These are phyloP conservation scores for Leccinum arenicola DNA, from an alignment of 768 basidiomycete genomes.

Conservation along the genomic window DNA sequence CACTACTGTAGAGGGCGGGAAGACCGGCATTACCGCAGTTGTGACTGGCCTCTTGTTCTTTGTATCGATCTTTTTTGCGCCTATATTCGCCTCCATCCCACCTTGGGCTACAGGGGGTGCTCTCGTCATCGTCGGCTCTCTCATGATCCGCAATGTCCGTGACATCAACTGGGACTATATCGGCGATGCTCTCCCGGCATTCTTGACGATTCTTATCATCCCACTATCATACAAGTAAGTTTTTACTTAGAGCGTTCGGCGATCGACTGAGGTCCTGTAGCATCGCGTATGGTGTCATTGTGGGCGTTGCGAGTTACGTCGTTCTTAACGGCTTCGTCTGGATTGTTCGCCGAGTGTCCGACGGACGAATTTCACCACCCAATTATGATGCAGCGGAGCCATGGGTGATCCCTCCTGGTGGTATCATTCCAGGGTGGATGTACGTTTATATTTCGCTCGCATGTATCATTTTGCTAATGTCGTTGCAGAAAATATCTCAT, in stretches of 20 bases:
- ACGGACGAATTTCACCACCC: constrained; percentile 62
- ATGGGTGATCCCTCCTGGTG: constrained; percentile 72
- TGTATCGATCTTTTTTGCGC: constrained; percentile 82
- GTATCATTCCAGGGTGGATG: constrained; percentile 70
- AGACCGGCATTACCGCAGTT: constrained; percentile 81
- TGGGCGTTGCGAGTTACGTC: constrained; percentile 69
- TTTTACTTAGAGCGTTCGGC: not conserved
- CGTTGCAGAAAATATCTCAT: constrained; percentile 26
- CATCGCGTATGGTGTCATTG: constrained; percentile 88
- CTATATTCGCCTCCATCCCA: constrained; percentile 85
- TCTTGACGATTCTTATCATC: constrained; percentile 78
- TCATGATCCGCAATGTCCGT: constrained; percentile 84
- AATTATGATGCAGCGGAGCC: constrained; percentile 62
- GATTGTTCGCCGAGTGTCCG: constrained; percentile 48
- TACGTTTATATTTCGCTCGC: constrained; percentile 30
- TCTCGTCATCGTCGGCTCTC: constrained; percentile 79
- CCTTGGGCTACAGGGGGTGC: constrained; percentile 87
- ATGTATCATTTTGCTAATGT: not conserved
- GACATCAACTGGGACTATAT: constrained; percentile 91
- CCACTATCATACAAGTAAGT: constrained; percentile 74
- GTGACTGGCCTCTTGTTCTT: constrained; percentile 74
- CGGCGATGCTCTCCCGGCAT: constrained; percentile 84
- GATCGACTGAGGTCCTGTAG: constrained; percentile 34
- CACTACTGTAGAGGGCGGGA: constrained; percentile 66
- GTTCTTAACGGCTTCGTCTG: constrained; percentile 71